Conservation (phyloP, 768 basidiomycete species). For the Boletus insuetus region DNA sequence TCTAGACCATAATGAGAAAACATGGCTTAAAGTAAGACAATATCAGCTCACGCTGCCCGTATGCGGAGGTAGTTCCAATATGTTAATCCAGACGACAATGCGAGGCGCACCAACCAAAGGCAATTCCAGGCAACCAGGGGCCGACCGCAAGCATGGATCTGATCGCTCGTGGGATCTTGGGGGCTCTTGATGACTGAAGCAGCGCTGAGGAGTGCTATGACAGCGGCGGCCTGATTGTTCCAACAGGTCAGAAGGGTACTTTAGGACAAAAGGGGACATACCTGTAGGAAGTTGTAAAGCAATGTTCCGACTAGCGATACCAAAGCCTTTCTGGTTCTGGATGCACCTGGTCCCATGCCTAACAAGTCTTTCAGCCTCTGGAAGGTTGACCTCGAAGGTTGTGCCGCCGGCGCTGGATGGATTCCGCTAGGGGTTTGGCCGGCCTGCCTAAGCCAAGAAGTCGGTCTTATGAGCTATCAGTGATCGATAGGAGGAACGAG, state of each 20-base stretch:
- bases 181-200: conserved; percentile 49
- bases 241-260: neutral
- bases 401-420: conserved; percentile 1
- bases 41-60: conserved; percentile 33
- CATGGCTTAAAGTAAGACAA: neutral
- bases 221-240: conserved; percentile 45
- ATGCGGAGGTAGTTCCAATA: conserved; percentile 52
- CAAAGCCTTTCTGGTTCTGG: conserved; percentile 50
- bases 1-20: conserved; percentile 16
- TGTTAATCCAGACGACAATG: conserved; percentile 46
- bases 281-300: conserved; percentile 53
- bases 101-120: conserved; percentile 58
- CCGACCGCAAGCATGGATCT: conserved; percentile 62
- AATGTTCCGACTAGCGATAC: conserved; percentile 52
- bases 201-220: conserved; percentile 49
- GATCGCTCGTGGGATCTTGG: conserved; percentile 37
- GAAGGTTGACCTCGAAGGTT: conserved; percentile 16
- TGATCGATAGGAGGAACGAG: conserved; percentile 7
- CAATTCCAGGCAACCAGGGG: conserved; percentile 68
- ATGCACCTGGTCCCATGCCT: conserved; percentile 53
- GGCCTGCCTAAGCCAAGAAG: conserved; percentile 25
- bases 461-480: conserved; percentile 23
- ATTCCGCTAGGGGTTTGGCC: conserved; percentile 17
- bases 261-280: conserved; percentile 23
- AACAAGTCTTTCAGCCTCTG: conserved; percentile 38